phyloP scores from a whole-genome alignment of 495 filamentous ascomycete species.

The Aspergillus homomorphus region DNA sequence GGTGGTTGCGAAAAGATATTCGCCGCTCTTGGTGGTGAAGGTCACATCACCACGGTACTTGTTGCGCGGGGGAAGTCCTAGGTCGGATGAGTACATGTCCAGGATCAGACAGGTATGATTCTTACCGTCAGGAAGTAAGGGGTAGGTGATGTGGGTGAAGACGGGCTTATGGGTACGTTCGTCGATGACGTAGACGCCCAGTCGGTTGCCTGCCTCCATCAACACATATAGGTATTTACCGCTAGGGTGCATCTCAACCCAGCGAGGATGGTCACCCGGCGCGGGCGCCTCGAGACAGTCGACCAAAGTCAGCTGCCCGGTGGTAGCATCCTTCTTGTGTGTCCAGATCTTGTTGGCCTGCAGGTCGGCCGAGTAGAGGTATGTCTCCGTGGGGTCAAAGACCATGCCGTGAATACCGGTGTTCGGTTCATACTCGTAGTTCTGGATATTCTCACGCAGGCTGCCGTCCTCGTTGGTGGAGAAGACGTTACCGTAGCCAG shows the following conservation, averaged over 20 bases:
- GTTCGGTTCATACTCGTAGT: conserved; percentile 69
- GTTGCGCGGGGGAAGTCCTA: conserved; percentile 49
- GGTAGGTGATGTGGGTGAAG: conserved; percentile 74
- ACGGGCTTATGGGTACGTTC: conserved; percentile 70
- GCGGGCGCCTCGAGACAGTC: conserved; percentile 68
- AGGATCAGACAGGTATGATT: too few species aligned
- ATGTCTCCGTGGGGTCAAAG: conserved; percentile 78
- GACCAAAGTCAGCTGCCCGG: conserved; percentile 63
- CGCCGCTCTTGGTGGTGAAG: conserved; percentile 59
- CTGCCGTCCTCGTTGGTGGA: conserved; percentile 59
- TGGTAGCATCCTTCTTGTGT: conserved; percentile 63
- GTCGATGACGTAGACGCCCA: conserved; percentile 78
- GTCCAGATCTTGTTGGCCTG: conserved; percentile 83
- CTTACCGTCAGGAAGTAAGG: conserved; percentile 69
- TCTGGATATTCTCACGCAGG: conserved; percentile 69
- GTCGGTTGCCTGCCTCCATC: conserved; percentile 80
- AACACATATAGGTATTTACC: conserved; percentile 77
- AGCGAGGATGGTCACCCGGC: conserved; percentile 72
- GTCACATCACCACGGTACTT: conserved; percentile 77
- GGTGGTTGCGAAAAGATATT: conserved; percentile 77
- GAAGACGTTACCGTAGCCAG: conserved; percentile 76
- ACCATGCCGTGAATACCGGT: conserved; percentile 87
- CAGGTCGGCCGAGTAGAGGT: conserved; percentile 83
- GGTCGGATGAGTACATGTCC: conserved; percentile 48
- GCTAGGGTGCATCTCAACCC: conserved; percentile 75